Evolutionary conservation across 768 basidiomycete species (phyloP), one percentile per base, ranked within the genome.

Genomic region (Coprinopsis sp.): DNA sequence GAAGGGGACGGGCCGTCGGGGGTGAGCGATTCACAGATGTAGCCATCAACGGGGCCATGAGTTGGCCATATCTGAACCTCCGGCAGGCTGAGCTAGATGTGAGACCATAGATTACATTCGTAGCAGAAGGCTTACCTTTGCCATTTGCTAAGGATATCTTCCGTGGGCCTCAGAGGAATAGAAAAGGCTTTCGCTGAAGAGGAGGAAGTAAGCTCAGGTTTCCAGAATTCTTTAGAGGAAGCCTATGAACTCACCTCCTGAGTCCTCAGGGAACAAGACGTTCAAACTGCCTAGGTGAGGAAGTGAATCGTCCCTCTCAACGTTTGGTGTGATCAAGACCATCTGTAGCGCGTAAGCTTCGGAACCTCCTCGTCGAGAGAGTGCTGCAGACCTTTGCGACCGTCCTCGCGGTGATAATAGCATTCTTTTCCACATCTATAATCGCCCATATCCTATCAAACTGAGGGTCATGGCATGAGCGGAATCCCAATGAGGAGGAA

Each of bases 371-470:
- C 42, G 24, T 7, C 22, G 18, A 14, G 4, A 40, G 27, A n/a
- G n/a, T n/a, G n/a, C n/a, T n/a, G 19, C 65, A 13, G 56, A 79
- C 87, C 72, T 81, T 81, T 21, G 77, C 52, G 27, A 77, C 62
- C 46, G 81, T 77, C 41, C 87, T 75, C 4, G 87, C 87, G 2
- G 87, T 91, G 33, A 90, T 66, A 19, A 86, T 71, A 3, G 58
- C 56, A 34, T 77, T 66, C 4, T 69, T 76, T 7, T 67, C 64
- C 3, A 72, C 73, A 52, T 82, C 82, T 39, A 87, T 70, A 55
- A 89, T 73, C 51, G 78, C 82, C 78, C 85, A 87, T 61, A 66
- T 71, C 51, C 87, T 73, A 56, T 90, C 87, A 58, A 83, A 71
- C 86, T 89, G 51, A n/a, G 19, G n/a, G 31, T 24, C 29, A 31